Percentiles rank a stretch among this genome's conserved stretches.
These are phyloP conservation scores for Crithidia brevicula DNA, from an alignment of 208 protist genomes.

Conservation along the genomic window DNA sequence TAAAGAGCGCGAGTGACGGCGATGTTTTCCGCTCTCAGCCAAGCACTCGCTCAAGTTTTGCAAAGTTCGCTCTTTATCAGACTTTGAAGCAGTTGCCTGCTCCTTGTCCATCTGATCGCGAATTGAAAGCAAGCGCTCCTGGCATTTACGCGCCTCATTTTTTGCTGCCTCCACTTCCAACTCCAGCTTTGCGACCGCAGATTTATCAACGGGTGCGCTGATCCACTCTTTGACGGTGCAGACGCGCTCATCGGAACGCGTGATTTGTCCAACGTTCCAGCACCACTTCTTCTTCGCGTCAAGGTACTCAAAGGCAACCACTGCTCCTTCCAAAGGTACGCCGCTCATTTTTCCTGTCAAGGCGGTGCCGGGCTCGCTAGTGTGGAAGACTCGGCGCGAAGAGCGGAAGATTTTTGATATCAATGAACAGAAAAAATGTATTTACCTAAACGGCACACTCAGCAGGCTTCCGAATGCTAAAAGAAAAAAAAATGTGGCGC, in stretches of 20 bases:
- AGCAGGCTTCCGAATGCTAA: no score
- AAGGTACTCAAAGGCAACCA: constrained; percentile 31
- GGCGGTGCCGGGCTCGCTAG: no score
- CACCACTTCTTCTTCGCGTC: constrained; percentile 28
- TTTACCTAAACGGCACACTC: no score
- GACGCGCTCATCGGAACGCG: constrained; percentile 19
- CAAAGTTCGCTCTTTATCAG: constrained; percentile 20
- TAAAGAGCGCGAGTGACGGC: constrained; percentile 21
- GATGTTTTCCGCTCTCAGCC: constrained; percentile 25
- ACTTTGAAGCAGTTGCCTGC: not conserved
- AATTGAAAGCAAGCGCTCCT: constrained; percentile 22
- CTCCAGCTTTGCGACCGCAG: constrained; percentile 5
- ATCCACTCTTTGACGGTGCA: constrained; percentile 25
- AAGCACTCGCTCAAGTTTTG: constrained; percentile 27
- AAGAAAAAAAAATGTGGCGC: no score
- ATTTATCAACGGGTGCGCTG: constrained; percentile 8
- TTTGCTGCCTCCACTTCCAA: constrained; percentile 19
- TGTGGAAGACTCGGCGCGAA: no score
- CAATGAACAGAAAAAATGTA: constrained; percentile 6
- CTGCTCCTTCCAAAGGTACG: constrained; percentile 10
- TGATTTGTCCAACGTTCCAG: constrained; percentile 22
- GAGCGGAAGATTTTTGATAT: no score
- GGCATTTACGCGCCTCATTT: constrained; percentile 13
- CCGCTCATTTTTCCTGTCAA: not conserved
- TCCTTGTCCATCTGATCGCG: constrained; percentile 26